phyloP scores from a whole-genome alignment of 2,329 filamentous ascomycete genomes.

The Penicillium sp. region DNA sequence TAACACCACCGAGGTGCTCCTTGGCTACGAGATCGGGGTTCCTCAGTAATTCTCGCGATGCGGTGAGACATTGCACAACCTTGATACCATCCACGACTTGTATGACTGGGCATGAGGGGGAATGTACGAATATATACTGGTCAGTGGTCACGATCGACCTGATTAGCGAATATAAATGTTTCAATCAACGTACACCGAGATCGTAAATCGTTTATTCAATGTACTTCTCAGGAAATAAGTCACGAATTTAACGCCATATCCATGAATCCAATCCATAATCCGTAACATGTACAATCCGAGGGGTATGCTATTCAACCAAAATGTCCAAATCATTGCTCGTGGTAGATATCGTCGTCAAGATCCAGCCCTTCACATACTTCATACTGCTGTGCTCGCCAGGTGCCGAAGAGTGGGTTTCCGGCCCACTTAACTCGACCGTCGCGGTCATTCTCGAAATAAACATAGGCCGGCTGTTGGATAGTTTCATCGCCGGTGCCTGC shows the following conservation, averaged over 20 bases:
- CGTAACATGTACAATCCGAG: conserved; percentile 4
- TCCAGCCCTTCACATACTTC: conserved; percentile 41
- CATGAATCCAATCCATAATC: neutral
- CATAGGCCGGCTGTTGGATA: conserved; percentile 34
- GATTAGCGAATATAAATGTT: neutral
- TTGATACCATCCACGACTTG: conserved; percentile 6
- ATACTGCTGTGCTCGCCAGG: conserved; percentile 37
- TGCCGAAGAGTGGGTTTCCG: conserved; percentile 35
- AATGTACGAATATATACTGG: neutral
- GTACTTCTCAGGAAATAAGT: neutral
- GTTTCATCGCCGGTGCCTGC: conserved; percentile 5
- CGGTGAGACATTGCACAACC: neutral
- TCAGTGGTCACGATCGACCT: neutral
- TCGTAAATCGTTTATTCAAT: neutral
- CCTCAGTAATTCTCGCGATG: conserved; percentile 21
- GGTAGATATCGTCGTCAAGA: conserved; percentile 26
- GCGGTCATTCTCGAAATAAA: conserved; percentile 40
- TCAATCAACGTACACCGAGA: neutral
- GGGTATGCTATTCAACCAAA: neutral
- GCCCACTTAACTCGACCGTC: conserved; percentile 34
- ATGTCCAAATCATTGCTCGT: conserved; percentile 22
- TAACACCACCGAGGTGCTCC: conserved; percentile 78
- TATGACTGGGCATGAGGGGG: conserved; percentile 1
- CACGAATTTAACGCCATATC: conserved; percentile 10
- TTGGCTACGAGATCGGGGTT: conserved; percentile 85